These are phyloP conservation scores for Westerdykella ornata DNA, from an alignment of 2,329 filamentous ascomycete species.

Conservation along the genomic window DNA sequence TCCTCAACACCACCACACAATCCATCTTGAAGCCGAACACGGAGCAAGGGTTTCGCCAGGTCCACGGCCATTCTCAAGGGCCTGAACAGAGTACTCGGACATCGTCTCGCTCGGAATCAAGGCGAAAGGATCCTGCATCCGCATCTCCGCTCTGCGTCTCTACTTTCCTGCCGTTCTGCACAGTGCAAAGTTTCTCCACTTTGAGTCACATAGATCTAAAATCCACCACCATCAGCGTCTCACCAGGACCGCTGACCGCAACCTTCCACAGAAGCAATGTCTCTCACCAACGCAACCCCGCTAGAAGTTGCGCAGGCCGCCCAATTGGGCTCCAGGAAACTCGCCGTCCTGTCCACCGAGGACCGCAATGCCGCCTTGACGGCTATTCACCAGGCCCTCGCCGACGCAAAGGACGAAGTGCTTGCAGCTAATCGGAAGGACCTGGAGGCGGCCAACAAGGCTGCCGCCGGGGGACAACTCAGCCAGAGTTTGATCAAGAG, in stretches of 20 bases:
- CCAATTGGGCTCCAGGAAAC: constrained; percentile 70
- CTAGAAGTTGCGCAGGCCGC: constrained; percentile 70
- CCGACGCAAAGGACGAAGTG: constrained; percentile 63
- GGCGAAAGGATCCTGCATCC: no score
- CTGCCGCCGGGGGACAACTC: constrained; percentile 67
- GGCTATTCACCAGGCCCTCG: constrained; percentile 72
- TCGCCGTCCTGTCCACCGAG: constrained; percentile 69
- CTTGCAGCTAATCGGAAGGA: constrained; percentile 82
- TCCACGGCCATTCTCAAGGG: no score
- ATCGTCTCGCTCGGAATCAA: no score
- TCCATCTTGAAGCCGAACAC: no score
- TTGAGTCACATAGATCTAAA: not conserved
- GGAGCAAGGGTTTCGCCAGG: no score
- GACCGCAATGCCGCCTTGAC: constrained; percentile 81
- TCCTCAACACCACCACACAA: no score
- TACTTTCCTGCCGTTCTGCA: no score
- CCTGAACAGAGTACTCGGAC: no score
- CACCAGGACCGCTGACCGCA: constrained; percentile 1
- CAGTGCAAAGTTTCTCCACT: not conserved
- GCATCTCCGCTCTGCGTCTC: no score
- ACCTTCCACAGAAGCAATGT: constrained; percentile 54
- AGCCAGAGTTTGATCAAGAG: constrained; percentile 80
- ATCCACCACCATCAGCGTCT: not conserved
- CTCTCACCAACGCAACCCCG: constrained; percentile 78
- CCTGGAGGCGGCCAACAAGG: constrained; percentile 64